Base-by-base conservation (phyloP, 371 early-diverging fungal species). In the Lichtheimia corymbifera region DNA sequence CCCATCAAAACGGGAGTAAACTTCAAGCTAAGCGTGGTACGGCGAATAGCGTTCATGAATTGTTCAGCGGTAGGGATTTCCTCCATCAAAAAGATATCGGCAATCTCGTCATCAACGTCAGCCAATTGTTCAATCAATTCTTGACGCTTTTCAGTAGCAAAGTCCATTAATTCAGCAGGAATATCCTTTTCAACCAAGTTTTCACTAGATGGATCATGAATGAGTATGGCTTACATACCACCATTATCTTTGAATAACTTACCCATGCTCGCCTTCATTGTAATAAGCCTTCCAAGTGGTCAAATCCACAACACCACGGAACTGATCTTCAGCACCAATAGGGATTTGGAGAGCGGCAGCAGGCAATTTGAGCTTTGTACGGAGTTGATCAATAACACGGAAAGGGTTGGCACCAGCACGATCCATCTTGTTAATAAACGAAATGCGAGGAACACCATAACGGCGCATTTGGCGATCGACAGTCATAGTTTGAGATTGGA, bases 321-420 rank as follows among this genome's bases (percentile, higher is more conserved):
- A 93, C 52, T 88, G 85, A 59, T 89, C 89, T 70, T 97, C 97
- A 35, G 88, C 79, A 44, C 96, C 97, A 66, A 97, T 97, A 15
- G 97, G 97, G 50, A 97, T 87, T 74, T 97, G 97, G 52, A 97
- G 71, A 28, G 94, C 91, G n/a, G 95, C 96, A 47, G 95, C 96
- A 55, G 87, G 85, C 63, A 96, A 77, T 70, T 88, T 91, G 61
- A 98, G 87, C 74, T 97, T 97, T 61, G 79, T 77, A 44, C 93
- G 85, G 60, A 97, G 79, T 82, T 96, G 95, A 15, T 93, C 95
- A 62, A 97, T 85, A 40, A 97, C 92, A 67, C 94, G 88, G 80
- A 82, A 86, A 0, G 98, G 97, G 67, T 97, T 97, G 14, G 98
- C 93, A 64, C 98, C 98, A 53, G 94, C 91, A 72, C 92, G 86